Base-by-base conservation (phyloP, 305 asterid genomes). In the Fraxinus baroniana region DNA sequence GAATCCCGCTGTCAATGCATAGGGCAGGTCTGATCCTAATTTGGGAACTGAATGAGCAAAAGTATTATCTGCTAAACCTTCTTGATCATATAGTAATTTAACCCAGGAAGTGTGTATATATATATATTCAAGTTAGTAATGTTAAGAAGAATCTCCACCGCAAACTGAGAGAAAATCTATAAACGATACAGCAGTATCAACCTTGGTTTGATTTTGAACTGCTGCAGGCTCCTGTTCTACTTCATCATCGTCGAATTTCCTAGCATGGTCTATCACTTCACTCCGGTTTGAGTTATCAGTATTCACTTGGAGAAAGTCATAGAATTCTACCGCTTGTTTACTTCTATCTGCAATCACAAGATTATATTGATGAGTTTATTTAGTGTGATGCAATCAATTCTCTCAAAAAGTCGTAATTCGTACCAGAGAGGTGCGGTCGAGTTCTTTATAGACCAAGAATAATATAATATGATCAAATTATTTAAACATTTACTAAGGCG, bases 261-360 rank as follows among this genome's bases (percentile, higher is more conserved):
- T 81, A 80, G 87, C 86, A 62, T 68, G 72, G 80, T 91, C 91
- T 79, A 89, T 91, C 39, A 91, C 90, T 80, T 91, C 93, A 82
- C 93, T 91, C 66, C 84, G 83, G 83, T 87, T 93, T 24, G 93
- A 87, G 68, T 68, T 68, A 28, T 93, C 94, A 0, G 92, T 85
- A 76, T 93, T 91, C 83, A 93, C 93, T 87, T 90, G 91, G 26
- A 93, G 88, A 87, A 93, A 93, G 79, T 93, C 91, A 77, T 89
- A 92, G 85, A 92, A 93, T 83, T 93, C 94, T 74, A 85, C 90
- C 41, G 86, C 89, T 12, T 13, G 9, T 79, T 89, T 83, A 18
- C 87, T 87, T 79, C 83, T 87, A 75, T 87, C 94, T 90, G 74
- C 74, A 68, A 6, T 6, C 37, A 68, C 37, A 68, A 49, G 18